phyloP scores from a whole-genome alignment of 2,329 filamentous ascomycete genomes.

The Hypoxylon rubiginosum region DNA sequence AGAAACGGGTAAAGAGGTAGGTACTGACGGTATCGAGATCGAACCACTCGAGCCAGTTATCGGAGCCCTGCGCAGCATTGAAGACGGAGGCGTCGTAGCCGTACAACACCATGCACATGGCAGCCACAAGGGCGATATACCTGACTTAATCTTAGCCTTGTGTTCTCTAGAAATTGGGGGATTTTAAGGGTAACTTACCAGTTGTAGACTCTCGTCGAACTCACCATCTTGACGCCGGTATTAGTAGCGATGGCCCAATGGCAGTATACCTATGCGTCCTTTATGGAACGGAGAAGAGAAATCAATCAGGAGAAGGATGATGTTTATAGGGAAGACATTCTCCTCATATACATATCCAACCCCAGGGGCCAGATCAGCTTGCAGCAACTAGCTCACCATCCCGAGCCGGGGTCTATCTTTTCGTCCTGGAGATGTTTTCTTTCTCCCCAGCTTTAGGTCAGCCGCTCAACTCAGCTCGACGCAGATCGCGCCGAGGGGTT shows the following conservation, averaged over 20 bases:
- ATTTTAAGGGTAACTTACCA: conserved; percentile 52
- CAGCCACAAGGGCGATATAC: conserved; percentile 78
- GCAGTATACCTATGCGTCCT: not conserved
- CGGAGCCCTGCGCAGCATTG: conserved; percentile 77
- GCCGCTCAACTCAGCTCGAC: conserved; percentile 26
- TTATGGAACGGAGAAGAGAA: not conserved
- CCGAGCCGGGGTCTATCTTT: conserved; percentile 4
- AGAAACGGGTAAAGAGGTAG: not conserved
- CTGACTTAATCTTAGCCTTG: conserved; percentile 51
- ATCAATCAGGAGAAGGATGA: not conserved
- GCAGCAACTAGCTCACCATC: not conserved
- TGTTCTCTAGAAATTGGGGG: conserved; percentile 9
- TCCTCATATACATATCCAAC: conserved; percentile 15
- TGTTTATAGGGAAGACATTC: not conserved
- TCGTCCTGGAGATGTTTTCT: not conserved
- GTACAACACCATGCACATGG: conserved; percentile 81
- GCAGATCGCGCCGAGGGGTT: conserved; percentile 7
- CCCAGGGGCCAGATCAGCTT: conserved; percentile 3
- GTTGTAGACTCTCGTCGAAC: conserved; percentile 60
- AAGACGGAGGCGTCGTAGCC: conserved; percentile 82
- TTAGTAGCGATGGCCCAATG: not conserved
- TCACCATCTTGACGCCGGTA: conserved; percentile 50
- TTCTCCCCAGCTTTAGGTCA: not conserved
- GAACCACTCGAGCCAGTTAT: conserved; percentile 76
- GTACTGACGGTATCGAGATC: conserved; percentile 58